phyloP scores from a whole-genome alignment of 257 asterid genomes.

The Gentiana macrophylla region DNA sequence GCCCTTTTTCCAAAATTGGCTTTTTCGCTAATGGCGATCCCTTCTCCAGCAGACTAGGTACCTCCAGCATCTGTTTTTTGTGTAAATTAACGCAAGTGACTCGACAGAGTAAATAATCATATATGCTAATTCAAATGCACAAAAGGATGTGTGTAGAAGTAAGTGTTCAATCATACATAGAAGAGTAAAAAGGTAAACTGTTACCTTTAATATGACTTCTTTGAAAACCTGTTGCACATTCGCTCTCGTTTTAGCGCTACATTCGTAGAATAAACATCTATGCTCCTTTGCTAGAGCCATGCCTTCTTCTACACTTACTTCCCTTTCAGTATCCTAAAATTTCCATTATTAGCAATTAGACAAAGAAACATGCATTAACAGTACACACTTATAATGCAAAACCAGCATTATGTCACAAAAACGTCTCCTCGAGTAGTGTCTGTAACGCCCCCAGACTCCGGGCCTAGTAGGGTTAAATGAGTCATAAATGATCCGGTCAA shows the following conservation, averaged over 20 bases:
- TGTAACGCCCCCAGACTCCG: no score
- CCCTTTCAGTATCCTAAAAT: conserved; percentile 67
- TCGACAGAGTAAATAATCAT: no score
- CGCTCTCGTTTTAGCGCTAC: conserved; percentile 77
- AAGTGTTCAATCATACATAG: no score
- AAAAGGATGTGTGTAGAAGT: no score
- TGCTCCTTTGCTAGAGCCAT: conserved; percentile 56
- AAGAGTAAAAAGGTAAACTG: background rate
- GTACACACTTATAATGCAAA: no score
- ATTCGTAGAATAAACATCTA: conserved; percentile 54
- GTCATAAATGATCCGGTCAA: no score
- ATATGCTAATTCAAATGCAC: no score
- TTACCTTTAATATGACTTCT: conserved; percentile 64
- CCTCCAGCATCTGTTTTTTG: conserved; percentile 56
- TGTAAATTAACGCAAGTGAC: no score
- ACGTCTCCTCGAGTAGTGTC: no score
- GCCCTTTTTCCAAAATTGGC: conserved; percentile 48
- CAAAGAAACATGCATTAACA: no score
- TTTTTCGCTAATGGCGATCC: conserved; percentile 73
- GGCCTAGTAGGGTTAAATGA: no score
- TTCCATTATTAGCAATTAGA: background rate
- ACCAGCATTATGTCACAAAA: no score
- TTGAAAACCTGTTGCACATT: conserved; percentile 65
- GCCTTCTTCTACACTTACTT: conserved; percentile 68
- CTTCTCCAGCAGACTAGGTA: conserved; percentile 70